A percentile compares a stretch with the other conserved stretches of the same genome.
These are phyloP conservation scores for Discostella pseudostelligera DNA, from an alignment of 108 stramenopile genomes.

Conservation along the genomic window DNA sequence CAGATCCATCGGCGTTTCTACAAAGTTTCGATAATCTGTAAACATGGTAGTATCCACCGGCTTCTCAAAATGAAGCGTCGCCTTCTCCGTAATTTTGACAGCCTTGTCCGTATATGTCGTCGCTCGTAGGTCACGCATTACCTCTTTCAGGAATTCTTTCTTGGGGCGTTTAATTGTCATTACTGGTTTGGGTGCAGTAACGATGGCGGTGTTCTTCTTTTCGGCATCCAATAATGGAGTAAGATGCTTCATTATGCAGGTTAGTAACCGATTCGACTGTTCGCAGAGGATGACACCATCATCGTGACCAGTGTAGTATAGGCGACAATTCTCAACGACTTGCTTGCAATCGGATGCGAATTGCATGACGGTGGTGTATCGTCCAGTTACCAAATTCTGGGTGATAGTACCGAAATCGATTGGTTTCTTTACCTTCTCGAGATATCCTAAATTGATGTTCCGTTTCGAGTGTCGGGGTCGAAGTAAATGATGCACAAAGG, in stretches of 20 bases:
- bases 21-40: slow-evolving; percentile 67
- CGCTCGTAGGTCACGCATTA: slow-evolving; percentile 60
- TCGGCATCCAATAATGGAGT: slow-evolving; percentile 57
- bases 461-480: no score
- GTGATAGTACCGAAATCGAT: slow-evolving; percentile 81
- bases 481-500: no score
- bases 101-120: slow-evolving; percentile 73
- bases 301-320: slow-evolving; percentile 57
- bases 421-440: slow-evolving; percentile 61
- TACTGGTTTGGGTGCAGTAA: slow-evolving; percentile 22
- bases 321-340: slow-evolving; percentile 67
- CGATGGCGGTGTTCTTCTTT: slow-evolving; percentile 45
- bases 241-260: slow-evolving; percentile 53
- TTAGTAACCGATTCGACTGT: slow-evolving; percentile 63
- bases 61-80: slow-evolving; percentile 70
- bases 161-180: slow-evolving; percentile 56
- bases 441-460: no score
- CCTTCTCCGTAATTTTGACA: slow-evolving; percentile 75
- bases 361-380: slow-evolving; percentile 50
- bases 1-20: slow-evolving; percentile 73
- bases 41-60: slow-evolving; percentile 64
- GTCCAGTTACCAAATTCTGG: slow-evolving; percentile 65
- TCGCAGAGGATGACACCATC: slow-evolving; percentile 63
- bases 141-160: slow-evolving; percentile 48
- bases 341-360: slow-evolving; percentile 74